Evolutionary conservation across 176 grass and related monocot genomes (phyloP), one percentile per base, ranked within the genome.

Genomic region (Saccharum spontaneum): DNA sequence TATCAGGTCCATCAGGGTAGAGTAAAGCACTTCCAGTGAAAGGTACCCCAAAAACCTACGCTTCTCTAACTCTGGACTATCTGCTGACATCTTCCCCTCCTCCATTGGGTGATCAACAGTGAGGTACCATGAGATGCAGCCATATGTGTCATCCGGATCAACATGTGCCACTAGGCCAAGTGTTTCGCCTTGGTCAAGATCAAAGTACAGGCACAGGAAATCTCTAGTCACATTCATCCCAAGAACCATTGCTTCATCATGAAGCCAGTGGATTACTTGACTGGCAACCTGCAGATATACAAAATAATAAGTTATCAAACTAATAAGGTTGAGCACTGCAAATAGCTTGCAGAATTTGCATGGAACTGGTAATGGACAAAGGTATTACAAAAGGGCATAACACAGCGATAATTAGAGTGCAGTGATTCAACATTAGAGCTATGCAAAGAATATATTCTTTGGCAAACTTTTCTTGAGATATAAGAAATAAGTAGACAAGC

Each of bases 261-360:
- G 91, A 41, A 98, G 91, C 91, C 96, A 98, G 16, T 87, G 87
- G 70, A 98, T 98, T 46, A 94, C 88, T 85, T 95, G 93, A 65
- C 93, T 90, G 3, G 93, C 93, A 52, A 92, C 91, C 91, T 98
- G 90, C 36, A 30, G 34, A 72, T 44, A 63, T 10, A 82, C 64
- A 60, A 61, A 24, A 24, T 61, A 61, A 40, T 33, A 68, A 18
- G 54, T 72, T 39, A 82, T 78, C 63, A 54, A 43, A 57, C 54
- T 33, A 71, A 44, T 50, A 71, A n/a, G 36, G 69, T 61, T n/a
- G n/a, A 50, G 33, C 3, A 36, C 33, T 31, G 15, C 17, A 70
- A 14, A 69, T 69, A 5, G 24, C 43, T 30, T 34, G 33, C 39
- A 64, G 38, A 62, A 64, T 10, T 79, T 23, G 76, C 38, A 79